phyloP scores from a whole-genome alignment of 306 rosid species.

The Potentilla sterilis region DNA sequence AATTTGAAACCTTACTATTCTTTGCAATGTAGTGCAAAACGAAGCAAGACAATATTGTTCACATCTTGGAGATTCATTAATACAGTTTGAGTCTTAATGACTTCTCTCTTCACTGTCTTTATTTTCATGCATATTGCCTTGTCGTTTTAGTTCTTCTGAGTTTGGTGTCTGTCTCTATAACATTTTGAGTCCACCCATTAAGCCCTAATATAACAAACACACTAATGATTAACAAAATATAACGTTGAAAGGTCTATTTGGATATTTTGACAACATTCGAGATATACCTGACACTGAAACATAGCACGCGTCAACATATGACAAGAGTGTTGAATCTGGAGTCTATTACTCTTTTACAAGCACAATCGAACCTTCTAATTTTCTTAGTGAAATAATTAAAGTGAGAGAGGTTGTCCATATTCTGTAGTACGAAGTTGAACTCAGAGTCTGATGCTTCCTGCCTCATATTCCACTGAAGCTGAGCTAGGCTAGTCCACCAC shows the following conservation, averaged over 20 bases:
- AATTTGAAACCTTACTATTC: conserved; percentile 43
- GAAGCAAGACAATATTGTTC: conserved; percentile 16
- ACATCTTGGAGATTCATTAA: conserved; percentile 1
- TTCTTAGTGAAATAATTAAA: neutral
- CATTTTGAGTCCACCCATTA: neutral
- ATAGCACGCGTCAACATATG: no score
- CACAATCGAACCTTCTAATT: no score
- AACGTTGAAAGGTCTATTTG: neutral
- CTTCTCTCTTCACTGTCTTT: neutral
- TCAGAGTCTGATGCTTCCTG: neutral
- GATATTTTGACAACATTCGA: neutral
- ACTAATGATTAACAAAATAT: neutral
- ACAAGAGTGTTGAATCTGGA: no score
- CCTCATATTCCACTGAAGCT: neutral
- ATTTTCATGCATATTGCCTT: neutral
- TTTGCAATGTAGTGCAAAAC: conserved; percentile 49
- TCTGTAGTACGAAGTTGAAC: neutral
- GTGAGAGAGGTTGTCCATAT: neutral
- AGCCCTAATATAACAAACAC: neutral
- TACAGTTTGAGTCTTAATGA: neutral
- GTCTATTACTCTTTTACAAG: neutral
- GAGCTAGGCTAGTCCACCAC: no score
- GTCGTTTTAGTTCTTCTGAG: neutral
- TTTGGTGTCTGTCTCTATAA: neutral
- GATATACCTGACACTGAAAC: no score